Conservation (phyloP, 1,284 basidiomycete genomes). For the Inonotus hispidus region DNA sequence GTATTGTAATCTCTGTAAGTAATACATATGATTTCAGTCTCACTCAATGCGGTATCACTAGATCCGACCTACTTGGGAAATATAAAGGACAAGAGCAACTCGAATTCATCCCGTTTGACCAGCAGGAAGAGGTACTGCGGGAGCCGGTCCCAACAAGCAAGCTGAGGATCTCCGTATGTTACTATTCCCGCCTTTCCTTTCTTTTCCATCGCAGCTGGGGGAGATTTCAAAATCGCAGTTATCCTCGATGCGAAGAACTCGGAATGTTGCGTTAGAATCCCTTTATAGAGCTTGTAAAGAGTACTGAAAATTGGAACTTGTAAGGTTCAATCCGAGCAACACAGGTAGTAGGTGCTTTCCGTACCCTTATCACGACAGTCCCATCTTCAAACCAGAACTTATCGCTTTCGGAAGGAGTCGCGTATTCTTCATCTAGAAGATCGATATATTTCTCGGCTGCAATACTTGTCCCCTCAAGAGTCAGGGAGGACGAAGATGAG, state of each 20-base stretch:
- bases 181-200: neutral
- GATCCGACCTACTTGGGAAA: neutral
- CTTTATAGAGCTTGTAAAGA: neutral
- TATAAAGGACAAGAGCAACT: neutral
- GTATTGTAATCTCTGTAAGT: neutral
- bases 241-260: neutral
- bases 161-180: neutral
- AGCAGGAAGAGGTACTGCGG: neutral
- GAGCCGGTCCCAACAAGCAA: neutral
- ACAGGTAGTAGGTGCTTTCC: neutral
- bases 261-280: neutral
- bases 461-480: too few relatives aligned
- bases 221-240: neutral
- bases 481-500: too few relatives aligned
- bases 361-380: neutral
- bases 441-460: too few relatives aligned
- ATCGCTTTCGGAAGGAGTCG: neutral
- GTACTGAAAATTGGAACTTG: neutral
- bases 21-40: neutral
- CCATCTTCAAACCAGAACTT: conserved; percentile 7
- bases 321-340: neutral
- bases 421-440: too few relatives aligned
- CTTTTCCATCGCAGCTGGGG: neutral
- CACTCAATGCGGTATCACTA: neutral
- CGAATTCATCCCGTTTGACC: neutral